Percentiles rank a stretch among this genome's conserved stretches.
Evolutionary conservation across 108 stramenopile genomes (phyloP).

Genomic region (Stephanodiscus minutulus): DNA sequence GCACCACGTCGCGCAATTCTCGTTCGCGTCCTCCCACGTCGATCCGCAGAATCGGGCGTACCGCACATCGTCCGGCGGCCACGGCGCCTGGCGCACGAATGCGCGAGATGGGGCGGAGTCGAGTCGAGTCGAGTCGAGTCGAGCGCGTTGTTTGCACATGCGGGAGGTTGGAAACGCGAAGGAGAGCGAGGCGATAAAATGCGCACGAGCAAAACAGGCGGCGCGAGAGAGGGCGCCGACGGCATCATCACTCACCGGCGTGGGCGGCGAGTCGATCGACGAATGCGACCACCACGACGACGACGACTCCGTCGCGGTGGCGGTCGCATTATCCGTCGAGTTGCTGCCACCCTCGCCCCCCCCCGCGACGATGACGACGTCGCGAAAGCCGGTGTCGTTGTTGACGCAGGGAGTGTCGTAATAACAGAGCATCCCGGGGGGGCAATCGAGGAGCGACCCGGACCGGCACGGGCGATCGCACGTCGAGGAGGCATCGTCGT

Average conservation of each 20-base stretch:
- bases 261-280: too few relatives aligned
- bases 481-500: not conserved
- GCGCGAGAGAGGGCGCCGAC: not conserved
- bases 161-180: too few relatives aligned
- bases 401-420: not conserved
- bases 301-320: too few relatives aligned
- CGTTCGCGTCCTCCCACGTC: not conserved
- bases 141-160: too few relatives aligned
- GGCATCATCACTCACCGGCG: not conserved
- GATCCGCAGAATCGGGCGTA: not conserved
- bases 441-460: not conserved
- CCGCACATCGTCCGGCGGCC: not conserved
- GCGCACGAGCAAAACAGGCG: too few relatives aligned
- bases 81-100: not conserved
- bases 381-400: not conserved
- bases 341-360: too few relatives aligned
- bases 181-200: too few relatives aligned
- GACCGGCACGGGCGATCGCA: conserved; percentile 5
- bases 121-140: too few relatives aligned
- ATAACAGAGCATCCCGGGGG: not conserved
- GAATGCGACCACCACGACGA: too few relatives aligned
- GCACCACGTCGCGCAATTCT: not conserved
- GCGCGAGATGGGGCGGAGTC: not conserved
- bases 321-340: too few relatives aligned
- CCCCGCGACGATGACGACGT: too few relatives aligned